phyloP scores from a whole-genome alignment of 2,329 filamentous ascomycete genomes.

The Xylaria digitata region DNA sequence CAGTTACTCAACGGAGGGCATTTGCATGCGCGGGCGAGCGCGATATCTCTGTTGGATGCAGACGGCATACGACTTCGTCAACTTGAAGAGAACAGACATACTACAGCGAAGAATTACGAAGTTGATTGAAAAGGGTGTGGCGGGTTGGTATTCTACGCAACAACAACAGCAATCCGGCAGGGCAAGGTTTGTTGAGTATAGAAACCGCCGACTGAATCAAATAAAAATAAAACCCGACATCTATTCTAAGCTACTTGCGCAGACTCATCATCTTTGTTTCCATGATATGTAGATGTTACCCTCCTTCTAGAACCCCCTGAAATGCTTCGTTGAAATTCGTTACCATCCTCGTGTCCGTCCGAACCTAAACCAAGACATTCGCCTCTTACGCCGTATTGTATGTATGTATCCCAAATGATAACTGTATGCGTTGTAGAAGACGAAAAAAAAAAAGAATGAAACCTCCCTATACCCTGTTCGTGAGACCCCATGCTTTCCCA shows the following conservation, averaged over 20 bases:
- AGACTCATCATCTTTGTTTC: neutral
- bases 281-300: conserved; percentile 4
- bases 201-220: neutral
- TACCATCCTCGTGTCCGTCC: neutral
- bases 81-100: neutral
- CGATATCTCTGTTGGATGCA: neutral
- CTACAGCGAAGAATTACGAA: neutral
- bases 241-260: neutral
- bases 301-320: neutral
- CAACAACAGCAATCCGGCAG: neutral
- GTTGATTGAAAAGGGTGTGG: neutral
- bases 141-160: neutral
- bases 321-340: neutral
- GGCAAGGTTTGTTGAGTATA: neutral
- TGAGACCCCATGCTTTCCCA: neutral
- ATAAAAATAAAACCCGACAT: neutral
- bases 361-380: neutral
- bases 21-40: too few species aligned
- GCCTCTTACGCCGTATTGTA: neutral
- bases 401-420: neutral
- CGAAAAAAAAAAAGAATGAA: conserved; percentile 9
- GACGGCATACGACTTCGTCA: too few species aligned
- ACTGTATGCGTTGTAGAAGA: neutral
- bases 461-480: neutral
- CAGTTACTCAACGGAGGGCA: neutral